phyloP scores from a whole-genome alignment of 352 stramenopile species.

The Pythium sp. region DNA sequence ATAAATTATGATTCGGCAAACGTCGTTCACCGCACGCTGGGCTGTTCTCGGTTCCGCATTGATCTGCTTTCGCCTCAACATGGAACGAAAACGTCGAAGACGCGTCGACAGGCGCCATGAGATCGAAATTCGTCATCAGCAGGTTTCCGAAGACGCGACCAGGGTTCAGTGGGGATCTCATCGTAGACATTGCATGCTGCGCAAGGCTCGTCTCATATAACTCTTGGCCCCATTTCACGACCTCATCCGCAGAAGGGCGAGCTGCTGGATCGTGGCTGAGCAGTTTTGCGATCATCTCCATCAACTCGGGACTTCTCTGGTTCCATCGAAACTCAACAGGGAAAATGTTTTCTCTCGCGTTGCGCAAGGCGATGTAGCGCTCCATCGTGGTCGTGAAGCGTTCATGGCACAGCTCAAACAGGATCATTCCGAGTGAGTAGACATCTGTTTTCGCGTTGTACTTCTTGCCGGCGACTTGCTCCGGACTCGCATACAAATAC shows the following conservation, averaged over 20 bases:
- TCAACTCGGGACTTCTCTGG: constrained; percentile 58
- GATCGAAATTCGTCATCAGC: constrained; percentile 22
- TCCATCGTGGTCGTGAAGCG: constrained; percentile 90
- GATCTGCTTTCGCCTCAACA: constrained; percentile 56
- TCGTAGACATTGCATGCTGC: constrained; percentile 51
- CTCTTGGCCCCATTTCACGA: constrained; percentile 78
- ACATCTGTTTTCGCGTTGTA: constrained; percentile 93
- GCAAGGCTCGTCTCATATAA: constrained; percentile 64
- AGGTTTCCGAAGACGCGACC: constrained; percentile 17
- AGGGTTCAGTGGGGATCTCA: constrained; percentile 43
- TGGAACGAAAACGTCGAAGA: constrained; percentile 56
- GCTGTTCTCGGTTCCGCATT: constrained; percentile 31
- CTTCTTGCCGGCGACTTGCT: constrained; percentile 87
- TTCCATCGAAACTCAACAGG: constrained; percentile 46
- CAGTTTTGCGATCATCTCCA: constrained; percentile 65
- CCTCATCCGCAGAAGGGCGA: constrained; percentile 57
- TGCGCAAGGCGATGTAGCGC: constrained; percentile 77
- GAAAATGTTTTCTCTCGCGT: constrained; percentile 70
- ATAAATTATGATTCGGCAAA: constrained; percentile 83
- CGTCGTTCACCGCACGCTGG: constrained; percentile 42
- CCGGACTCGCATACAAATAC: constrained; percentile 88
- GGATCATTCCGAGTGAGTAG: constrained; percentile 90
- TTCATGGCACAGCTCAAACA: constrained; percentile 89
- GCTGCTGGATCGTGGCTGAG: constrained; percentile 48
- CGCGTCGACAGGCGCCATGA: constrained; percentile 14